Percentiles rank a stretch among this genome's conserved stretches.
These are phyloP conservation scores for Mimosa pudica DNA, from an alignment of 306 rosid species.

Conservation along the genomic window DNA sequence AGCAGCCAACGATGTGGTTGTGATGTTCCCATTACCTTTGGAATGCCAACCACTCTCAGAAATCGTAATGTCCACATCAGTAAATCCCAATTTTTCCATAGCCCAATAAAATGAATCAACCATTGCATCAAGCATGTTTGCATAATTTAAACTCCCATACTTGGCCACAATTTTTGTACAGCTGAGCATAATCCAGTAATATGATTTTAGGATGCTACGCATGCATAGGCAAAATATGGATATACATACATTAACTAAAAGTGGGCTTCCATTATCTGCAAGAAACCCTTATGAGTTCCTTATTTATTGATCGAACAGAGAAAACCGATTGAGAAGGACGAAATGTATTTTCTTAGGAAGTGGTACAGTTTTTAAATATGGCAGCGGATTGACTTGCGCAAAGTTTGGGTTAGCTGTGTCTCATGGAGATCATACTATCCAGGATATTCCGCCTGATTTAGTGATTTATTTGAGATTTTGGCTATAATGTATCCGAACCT, in stretches of 20 bases:
- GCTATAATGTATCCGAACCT: too few species aligned
- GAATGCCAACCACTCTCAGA: conserved; percentile 53
- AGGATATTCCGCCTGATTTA: too few species aligned
- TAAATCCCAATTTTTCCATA: conserved; percentile 14
- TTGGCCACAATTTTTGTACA: background rate
- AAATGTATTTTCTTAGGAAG: background rate
- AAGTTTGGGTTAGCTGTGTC: too few species aligned
- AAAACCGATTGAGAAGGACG: background rate
- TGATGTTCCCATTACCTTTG: conserved; percentile 30
- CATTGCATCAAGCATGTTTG: conserved; percentile 43
- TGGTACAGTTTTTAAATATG: too few species aligned
- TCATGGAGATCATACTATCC: too few species aligned
- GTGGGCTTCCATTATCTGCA: background rate
- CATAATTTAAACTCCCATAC: background rate
- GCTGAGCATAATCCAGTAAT: background rate
- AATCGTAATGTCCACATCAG: conserved; percentile 27
- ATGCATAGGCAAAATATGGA: background rate
- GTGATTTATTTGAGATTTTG: too few species aligned
- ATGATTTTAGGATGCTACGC: background rate
- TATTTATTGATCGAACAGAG: background rate
- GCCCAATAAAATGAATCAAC: conserved; percentile 40
- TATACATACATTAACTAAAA: background rate
- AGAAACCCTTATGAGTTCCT: background rate
- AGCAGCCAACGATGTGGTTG: conserved; percentile 24
- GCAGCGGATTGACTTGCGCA: too few species aligned